Percentiles rank a stretch among this genome's conserved stretches.
These are phyloP conservation scores for Firmiana major DNA, from an alignment of 345 rosid species.

Conservation along the genomic window DNA sequence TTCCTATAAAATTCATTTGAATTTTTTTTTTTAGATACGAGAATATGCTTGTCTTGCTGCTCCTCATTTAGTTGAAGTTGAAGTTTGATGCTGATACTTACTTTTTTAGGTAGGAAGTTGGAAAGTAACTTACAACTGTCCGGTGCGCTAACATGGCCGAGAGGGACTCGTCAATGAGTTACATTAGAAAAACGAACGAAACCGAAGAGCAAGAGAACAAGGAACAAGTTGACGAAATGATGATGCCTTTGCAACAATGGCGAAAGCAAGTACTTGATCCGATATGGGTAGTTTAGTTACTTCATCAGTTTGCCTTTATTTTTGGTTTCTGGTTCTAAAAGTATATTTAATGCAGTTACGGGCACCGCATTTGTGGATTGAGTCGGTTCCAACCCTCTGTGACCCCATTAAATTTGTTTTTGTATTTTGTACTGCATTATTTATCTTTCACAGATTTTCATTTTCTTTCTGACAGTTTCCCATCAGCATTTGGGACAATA, in stretches of 20 bases:
- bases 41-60: too few species aligned
- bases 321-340: neutral
- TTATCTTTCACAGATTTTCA: neutral
- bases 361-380: neutral
- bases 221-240: neutral
- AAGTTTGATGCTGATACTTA: neutral
- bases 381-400: neutral
- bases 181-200: neutral
- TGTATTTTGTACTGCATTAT: neutral
- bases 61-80: neutral
- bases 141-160: neutral
- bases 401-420: neutral
- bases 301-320: neutral
- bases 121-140: neutral
- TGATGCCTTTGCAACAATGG: too few species aligned
- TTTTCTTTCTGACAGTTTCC: neutral
- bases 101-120: neutral
- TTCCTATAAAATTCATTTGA: too few species aligned
- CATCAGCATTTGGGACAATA: too few species aligned
- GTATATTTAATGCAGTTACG: neutral
- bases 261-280: neutral
- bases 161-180: neutral
- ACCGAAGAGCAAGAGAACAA: neutral
- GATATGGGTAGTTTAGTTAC: neutral
- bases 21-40: too few species aligned